Evolutionary conservation across 179 eudicot species (phyloP), one percentile per base, ranked within the genome.

Genomic region (Beta corolliflora): DNA sequence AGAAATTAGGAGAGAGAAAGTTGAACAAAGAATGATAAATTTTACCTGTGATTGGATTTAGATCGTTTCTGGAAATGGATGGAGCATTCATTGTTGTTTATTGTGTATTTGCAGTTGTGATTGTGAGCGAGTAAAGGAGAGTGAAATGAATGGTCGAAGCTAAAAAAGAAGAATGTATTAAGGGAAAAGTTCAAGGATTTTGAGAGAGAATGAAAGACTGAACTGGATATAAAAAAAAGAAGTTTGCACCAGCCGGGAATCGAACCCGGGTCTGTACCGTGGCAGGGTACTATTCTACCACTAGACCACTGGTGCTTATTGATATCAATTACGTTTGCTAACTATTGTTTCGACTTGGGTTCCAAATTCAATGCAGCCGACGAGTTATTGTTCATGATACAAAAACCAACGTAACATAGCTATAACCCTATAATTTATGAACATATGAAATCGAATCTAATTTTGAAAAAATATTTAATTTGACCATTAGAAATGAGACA

Each of bases 281-380:
- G 93, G 92, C 91, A 90, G 92, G 91, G 93, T 90, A 89, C 92
- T 90, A 91, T 90, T 89, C 90, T 90, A 89, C 93, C 92, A 92
- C 93, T 91, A 91, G 90, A 91, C 92, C 91, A 91, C 91, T 89
- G 87, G 89, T 89, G 86, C 86, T 77, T 53, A 0, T 64, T 73
- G n/a, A 11, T 12, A 1, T 3, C 1, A 0, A 0, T 0, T n/a
- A 0, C 3, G 14, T 25, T 29, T 53, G n/a, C n/a, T n/a, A n/a
- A n/a, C n/a, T n/a, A n/a, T n/a, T n/a, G n/a, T n/a, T n/a, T n/a
- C n/a, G n/a, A n/a, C n/a, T n/a, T n/a, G n/a, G n/a, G n/a, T n/a
- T n/a, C n/a, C n/a, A n/a, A n/a, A n/a, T n/a, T n/a, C n/a, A 25
- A 25, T 25, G 29, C 29, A 25, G 29, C 29, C 29, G 29, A 25